A percentile compares a stretch with the other conserved stretches of the same genome.
phyloP scores from a whole-genome alignment of 805 yeast genomes.

The Cyberlindnera subsufficiens region DNA sequence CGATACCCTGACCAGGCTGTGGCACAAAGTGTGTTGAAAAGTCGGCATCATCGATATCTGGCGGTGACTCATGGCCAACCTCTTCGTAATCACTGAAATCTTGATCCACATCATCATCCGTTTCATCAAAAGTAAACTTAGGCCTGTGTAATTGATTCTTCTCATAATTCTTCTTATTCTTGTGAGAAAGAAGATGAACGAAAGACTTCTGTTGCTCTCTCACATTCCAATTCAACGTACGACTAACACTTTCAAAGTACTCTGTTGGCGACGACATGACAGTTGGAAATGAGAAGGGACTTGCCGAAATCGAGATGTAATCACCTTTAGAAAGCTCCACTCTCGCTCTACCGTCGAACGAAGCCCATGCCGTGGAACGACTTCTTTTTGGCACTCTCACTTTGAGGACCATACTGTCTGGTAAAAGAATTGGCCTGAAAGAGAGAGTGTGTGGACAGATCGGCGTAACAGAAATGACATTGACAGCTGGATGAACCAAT shows the following conservation, averaged over 20 bases:
- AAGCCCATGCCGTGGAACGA: slow-evolving; percentile 92
- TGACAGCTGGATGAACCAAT: slow-evolving; percentile 88
- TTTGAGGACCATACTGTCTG: slow-evolving; percentile 84
- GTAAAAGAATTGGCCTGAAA: slow-evolving; percentile 85
- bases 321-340: slow-evolving; percentile 80
- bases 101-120: slow-evolving; percentile 18
- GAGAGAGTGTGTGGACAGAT: slow-evolving; percentile 94
- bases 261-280: slow-evolving; percentile 70
- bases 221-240: slow-evolving; percentile 90
- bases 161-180: slow-evolving; percentile 43
- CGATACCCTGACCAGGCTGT: slow-evolving; percentile 21
- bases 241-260: slow-evolving; percentile 76
- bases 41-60: slow-evolving; percentile 24
- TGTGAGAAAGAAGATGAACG: slow-evolving; percentile 51
- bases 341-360: slow-evolving; percentile 90
- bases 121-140: slow-evolving; percentile 20
- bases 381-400: slow-evolving; percentile 79
- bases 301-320: slow-evolving; percentile 77
- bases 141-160: slow-evolving; percentile 19
- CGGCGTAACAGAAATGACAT: slow-evolving; percentile 90
- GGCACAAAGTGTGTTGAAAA: slow-evolving; percentile 21
- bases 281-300: slow-evolving; percentile 92
- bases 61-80: slow-evolving; percentile 19
- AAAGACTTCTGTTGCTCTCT: slow-evolving; percentile 86
- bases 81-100: slow-evolving; percentile 17